Evolutionary conservation across 331 rosid species (phyloP), one percentile per base, ranked within the genome.

Genomic region (Acacia pycnantha): DNA sequence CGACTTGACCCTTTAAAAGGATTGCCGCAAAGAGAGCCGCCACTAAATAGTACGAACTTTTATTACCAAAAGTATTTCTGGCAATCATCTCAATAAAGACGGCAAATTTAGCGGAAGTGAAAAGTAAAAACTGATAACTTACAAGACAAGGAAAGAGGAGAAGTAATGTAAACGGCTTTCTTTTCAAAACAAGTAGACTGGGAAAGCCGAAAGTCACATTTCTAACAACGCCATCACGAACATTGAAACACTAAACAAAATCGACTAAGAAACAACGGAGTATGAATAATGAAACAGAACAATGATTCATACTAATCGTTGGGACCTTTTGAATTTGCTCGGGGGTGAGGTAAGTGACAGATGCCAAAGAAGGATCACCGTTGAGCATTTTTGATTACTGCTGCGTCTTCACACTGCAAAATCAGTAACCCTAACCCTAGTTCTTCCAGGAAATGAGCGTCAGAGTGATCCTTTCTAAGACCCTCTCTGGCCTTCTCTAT

Each of bases 301-400:
- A 41, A 65, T 66, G 73, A 31, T 21, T 40, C 1, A 31, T 29
- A 21, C 18, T 40, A 54, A 81, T 26, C 43, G 67, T 41, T 50
- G n/a, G 79, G 31, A 88, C 94, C 92, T 82, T 79, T 75, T 89
- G 92, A 83, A 89, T 89, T 80, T 78, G 84, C 64, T 91, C 91
- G 53, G 90, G 86, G 50, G 90, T 46, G 81, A 83, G 66, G 65
- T 51, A 56, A 29, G 87, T 47, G 26, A 48, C 46, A 70, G 72
- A 26, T 6, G 77, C 78, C 51, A 84, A 67, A 40, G 88, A 44
- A 84, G 85, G 81, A 82, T 88, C 88, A 77, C 14, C 84, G 82
- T 76, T 87, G 66, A 75, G 80, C 89, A 85, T 86, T 81, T 85
- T 68, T 33, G 78, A 51, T 43, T 54, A 14, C 53, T 74, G 54